Conservation (phyloP, 345 rosid genomes). For the Mallotus nudiflorus region DNA sequence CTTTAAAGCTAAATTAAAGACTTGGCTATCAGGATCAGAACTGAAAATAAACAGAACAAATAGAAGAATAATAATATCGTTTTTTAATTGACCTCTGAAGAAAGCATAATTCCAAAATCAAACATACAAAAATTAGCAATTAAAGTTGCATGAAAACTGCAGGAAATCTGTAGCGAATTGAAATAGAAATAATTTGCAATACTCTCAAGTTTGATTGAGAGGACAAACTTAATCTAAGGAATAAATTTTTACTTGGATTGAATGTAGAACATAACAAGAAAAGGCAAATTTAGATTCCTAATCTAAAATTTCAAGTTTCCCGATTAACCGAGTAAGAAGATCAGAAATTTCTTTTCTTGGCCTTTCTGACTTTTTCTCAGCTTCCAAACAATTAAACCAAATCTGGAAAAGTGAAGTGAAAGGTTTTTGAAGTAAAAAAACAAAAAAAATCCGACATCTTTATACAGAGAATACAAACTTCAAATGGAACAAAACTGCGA, state of each 20-base stretch:
- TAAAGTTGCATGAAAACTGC: not conserved
- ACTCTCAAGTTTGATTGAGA: not conserved
- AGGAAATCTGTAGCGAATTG: not conserved
- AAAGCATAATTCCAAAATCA: not conserved
- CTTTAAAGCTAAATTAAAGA: not conserved
- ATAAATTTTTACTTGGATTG: not conserved
- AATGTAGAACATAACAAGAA: not conserved
- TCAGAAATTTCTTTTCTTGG: not conserved
- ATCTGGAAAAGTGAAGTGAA: slow-evolving; percentile 1
- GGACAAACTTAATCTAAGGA: not conserved
- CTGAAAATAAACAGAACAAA: not conserved
- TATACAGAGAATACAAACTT: not conserved
- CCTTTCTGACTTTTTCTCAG: not conserved
- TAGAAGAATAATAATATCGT: not conserved
- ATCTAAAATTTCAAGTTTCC: not conserved
- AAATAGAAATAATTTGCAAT: not conserved
- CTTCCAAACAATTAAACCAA: slow-evolving; percentile 21
- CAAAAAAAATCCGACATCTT: not conserved
- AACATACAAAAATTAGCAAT: not conserved
- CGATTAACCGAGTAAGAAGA: not conserved
- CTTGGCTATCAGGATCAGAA: not conserved
- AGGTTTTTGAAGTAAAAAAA: slow-evolving; percentile 7
- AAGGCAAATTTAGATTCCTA: not conserved
- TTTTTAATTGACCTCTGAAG: not conserved
- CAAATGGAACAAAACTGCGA: not conserved